Conservation (phyloP, 768 basidiomycete genomes). For the Pulveroboletus sp. region DNA sequence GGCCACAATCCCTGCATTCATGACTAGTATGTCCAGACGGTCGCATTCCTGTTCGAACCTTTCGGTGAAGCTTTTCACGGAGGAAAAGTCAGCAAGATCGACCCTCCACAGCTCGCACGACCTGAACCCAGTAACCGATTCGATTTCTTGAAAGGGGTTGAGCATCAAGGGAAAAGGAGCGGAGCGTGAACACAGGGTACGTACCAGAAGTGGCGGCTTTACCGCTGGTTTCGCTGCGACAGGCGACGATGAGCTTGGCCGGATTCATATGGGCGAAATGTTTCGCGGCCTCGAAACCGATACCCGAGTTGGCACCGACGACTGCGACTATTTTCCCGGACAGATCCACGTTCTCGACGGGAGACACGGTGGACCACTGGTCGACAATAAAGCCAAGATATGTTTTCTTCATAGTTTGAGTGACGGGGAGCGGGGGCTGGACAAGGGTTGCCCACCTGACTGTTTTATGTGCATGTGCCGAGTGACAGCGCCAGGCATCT, state of each 20-base stretch:
- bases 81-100: slow-evolving; percentile 16
- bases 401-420: slow-evolving; percentile 9
- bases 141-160: slow-evolving; percentile 15
- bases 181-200: background rate
- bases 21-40: slow-evolving; percentile 33
- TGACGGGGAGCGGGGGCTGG: too few relatives aligned
- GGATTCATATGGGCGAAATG: slow-evolving; percentile 32
- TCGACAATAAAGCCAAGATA: background rate
- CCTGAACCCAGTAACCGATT: slow-evolving; percentile 24
- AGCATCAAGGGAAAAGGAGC: background rate
- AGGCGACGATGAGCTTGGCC: slow-evolving; percentile 25
- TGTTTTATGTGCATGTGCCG: background rate
- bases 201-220: slow-evolving; percentile 19
- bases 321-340: slow-evolving; percentile 29
- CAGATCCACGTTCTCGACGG: slow-evolving; percentile 20
- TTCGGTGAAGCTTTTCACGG: slow-evolving; percentile 11
- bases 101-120: slow-evolving; percentile 12
- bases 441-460: background rate
- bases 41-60: slow-evolving; percentile 4
- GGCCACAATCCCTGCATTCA: slow-evolving; percentile 35
- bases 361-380: slow-evolving; percentile 16
- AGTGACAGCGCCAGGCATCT: too few relatives aligned
- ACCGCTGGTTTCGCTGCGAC: slow-evolving; percentile 25
- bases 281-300: slow-evolving; percentile 30
- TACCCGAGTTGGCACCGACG: slow-evolving; percentile 31